Base-by-base conservation (phyloP, 768 basidiomycete species). In the Crassisporium funariophilum region DNA sequence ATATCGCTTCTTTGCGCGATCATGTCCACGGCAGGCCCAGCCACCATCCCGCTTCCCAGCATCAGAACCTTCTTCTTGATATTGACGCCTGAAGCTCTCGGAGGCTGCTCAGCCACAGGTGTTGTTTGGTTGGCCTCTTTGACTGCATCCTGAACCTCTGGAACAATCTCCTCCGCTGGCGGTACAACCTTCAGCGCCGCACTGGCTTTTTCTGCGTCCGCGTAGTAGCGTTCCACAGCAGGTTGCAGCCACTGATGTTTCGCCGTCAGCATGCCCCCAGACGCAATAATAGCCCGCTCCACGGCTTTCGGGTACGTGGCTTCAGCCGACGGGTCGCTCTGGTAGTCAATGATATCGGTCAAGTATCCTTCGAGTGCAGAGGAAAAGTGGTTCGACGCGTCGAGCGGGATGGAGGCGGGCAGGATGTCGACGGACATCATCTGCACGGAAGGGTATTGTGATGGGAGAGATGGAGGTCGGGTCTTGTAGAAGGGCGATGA, bases 1-100 rank as follows among this genome's bases (percentile, higher is more conserved):
- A 94, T 68, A 53, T 91, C 86, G 0, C 60, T 54, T 45, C 83
- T 70, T 52, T 73, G 73, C 34, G 80, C 78, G 39, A 97, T 75
- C 58, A 87, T 79, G 41, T 88, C 81, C 3, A 92, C 84, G 0
- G 90, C 89, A 12, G 95, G 95, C 2, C 86, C 87, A 4, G 93
- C 91, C 15, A 98, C 95, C 84, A 97, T 92, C n/a, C 95, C 95
- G 44, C 89, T 92, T 6, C 95, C 95, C 2, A 98, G 76, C 58
- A 97, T 72, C 24, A 98, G 64, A 0, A 94, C 77, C 56, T 76
- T 81, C 70, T 85, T 86, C 67, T 79, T 83, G n/a, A n/a, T n/a
- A n/a, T n/a, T n/a, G n/a, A n/a, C n/a, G n/a, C n/a, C n/a, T n/a
- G n/a, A n/a, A n/a, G n/a, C n/a, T n/a, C n/a, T n/a, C n/a, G n/a